Percentiles rank a stretch among this genome's conserved stretches.
phyloP scores from a whole-genome alignment of 2,329 filamentous ascomycete species.

The Ceratocystis diversiconidia region DNA sequence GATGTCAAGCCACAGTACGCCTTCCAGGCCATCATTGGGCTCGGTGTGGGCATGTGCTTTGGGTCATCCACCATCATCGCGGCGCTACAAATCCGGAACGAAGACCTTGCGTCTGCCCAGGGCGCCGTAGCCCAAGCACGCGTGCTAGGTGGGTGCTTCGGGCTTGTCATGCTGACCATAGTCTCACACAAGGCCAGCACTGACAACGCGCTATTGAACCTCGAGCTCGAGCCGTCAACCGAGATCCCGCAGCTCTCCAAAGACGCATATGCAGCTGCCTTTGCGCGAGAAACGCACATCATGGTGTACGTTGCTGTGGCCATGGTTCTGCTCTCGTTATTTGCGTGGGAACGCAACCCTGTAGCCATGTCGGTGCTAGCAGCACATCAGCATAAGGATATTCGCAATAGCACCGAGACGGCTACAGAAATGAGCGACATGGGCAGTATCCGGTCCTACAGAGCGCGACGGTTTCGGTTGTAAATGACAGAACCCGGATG shows the following conservation, averaged over 20 bases:
- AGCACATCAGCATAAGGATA: constrained; percentile 23
- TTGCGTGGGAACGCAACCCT: constrained; percentile 32
- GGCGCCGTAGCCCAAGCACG: constrained; percentile 46
- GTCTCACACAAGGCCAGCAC: constrained; percentile 38
- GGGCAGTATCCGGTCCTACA: constrained; percentile 18
- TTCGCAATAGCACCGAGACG: constrained; percentile 27
- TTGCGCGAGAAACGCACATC: constrained; percentile 33
- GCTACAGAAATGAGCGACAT: constrained; percentile 27
- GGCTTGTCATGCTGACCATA: constrained; percentile 44
- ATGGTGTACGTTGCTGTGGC: constrained; percentile 32
- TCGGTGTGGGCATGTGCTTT: constrained; percentile 45
- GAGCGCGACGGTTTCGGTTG: constrained; percentile 12
- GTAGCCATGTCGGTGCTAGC: constrained; percentile 25
- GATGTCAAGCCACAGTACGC: constrained; percentile 34
- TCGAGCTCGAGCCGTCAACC: constrained; percentile 29
- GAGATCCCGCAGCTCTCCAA: constrained; percentile 26
- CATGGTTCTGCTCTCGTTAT: constrained; percentile 32
- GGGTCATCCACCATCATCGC: constrained; percentile 44
- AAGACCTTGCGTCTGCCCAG: constrained; percentile 43
- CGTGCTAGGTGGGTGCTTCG: constrained; percentile 45
- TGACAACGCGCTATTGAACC: constrained; percentile 28
- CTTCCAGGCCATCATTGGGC: constrained; percentile 41
- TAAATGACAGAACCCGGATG: neutral
- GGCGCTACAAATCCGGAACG: constrained; percentile 34
- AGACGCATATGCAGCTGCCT: constrained; percentile 33